Percentiles rank a stretch among this genome's conserved stretches.
Evolutionary conservation across 2,329 filamentous ascomycete species (phyloP).

Genomic region (Coniochaeta hoffmannii): DNA sequence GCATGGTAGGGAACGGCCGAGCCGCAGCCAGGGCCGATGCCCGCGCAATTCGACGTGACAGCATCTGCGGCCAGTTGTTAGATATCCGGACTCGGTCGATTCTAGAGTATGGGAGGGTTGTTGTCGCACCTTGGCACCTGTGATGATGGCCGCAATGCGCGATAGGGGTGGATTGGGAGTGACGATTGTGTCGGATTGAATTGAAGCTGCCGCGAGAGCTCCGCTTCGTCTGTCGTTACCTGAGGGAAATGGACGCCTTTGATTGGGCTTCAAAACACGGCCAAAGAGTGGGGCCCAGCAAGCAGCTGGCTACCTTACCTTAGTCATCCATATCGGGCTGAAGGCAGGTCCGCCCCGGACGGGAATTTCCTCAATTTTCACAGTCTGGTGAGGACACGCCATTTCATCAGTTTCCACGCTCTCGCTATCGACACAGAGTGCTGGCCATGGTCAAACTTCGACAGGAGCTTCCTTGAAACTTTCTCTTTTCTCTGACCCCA

Average conservation of each 20-base stretch:
- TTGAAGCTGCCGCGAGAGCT: background rate
- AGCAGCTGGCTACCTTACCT: background rate
- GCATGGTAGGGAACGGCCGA: slow-evolving; percentile 43
- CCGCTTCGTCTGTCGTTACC: background rate
- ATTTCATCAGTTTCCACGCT: slow-evolving; percentile 36
- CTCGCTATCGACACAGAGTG: slow-evolving; percentile 36
- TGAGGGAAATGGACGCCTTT: background rate
- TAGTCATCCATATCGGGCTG: background rate
- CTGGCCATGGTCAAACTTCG: slow-evolving; percentile 49
- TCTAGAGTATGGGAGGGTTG: background rate
- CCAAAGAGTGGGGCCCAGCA: background rate
- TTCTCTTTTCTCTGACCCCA: slow-evolving; percentile 45
- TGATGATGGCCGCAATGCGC: slow-evolving; percentile 18
- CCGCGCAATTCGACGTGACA: slow-evolving; percentile 51
- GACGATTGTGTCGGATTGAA: background rate
- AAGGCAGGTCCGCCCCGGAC: background rate
- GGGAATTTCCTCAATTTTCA: slow-evolving; percentile 28
- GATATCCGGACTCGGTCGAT: slow-evolving; percentile 9
- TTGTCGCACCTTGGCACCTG: slow-evolving; percentile 24
- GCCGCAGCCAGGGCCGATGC: slow-evolving; percentile 36
- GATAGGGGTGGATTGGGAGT: background rate
- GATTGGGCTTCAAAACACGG: background rate
- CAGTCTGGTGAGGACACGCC: slow-evolving; percentile 41
- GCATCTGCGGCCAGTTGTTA: slow-evolving; percentile 41
- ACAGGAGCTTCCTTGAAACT: slow-evolving; percentile 34